Evolutionary conservation across 371 early-diverging fungal genomes (phyloP), one percentile per base, ranked within the genome.

Genomic region (Fennellomyces sp.): DNA sequence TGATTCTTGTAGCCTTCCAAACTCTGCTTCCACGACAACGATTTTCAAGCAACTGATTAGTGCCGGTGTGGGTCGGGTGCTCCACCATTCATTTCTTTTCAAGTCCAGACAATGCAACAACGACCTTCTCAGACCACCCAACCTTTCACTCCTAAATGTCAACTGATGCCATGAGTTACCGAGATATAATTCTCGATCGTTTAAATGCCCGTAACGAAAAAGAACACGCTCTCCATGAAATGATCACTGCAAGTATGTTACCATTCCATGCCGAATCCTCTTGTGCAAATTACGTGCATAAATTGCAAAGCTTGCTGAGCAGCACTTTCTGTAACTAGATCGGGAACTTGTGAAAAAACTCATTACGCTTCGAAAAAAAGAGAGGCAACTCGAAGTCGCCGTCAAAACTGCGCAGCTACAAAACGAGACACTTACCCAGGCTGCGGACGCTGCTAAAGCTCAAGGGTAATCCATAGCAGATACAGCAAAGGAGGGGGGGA

Each of bases 141-240:
- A n/a, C n/a, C n/a, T n/a, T n/a, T n/a, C n/a, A n/a, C n/a, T n/a
- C n/a, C n/a, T 45, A 17, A 4, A 45, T 45, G 45, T 11, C 45
- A 21, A 23, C n/a, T 39, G 39, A 39, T 39, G 15, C 42, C 29
- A 56, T 38, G 51, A 59, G 19, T 19, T 59, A 50, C 17, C 26
- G 51, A 48, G 39, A 49, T 28, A n/a, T 38, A 3, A 59, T 59
- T 17, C 41, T 59, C 28, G 52, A 48, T 13, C 64, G 66, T 33
- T 47, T 76, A 11, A n/a, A 41, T 17, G 33, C 25, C 27, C 66
- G 73, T 19, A 35, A 70, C 52, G 12, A 56, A 23, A 48, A 41
- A 45, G 73, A 70, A 49, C 52, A 61, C 19, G 52, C 48, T 8
- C 70, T 68, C 17, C 70, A 73, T 54, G 73, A 64, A 17, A 64